Evolutionary conservation across 2,329 filamentous ascomycete genomes (phyloP).

Genomic region (Sporothrix sp.): DNA sequence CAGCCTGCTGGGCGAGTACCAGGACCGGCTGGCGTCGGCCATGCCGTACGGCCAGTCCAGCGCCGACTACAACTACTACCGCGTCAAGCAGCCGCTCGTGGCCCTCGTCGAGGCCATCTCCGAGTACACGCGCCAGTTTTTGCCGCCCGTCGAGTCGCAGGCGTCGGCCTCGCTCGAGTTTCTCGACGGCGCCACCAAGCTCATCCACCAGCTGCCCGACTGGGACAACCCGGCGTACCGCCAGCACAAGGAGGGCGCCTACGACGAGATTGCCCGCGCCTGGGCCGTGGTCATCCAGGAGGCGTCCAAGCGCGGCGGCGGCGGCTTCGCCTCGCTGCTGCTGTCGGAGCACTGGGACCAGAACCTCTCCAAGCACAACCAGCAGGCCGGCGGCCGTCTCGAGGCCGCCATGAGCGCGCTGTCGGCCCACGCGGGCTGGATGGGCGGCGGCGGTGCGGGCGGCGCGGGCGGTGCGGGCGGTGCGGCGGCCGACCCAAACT

Average conservation of each 20-base stretch:
- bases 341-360: conserved; percentile 91
- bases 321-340: conserved; percentile 62
- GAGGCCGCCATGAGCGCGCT: conserved; percentile 71
- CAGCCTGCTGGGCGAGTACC: conserved; percentile 71
- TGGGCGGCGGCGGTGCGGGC: too few species aligned
- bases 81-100: conserved; percentile 70
- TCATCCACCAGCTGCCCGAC: conserved; percentile 80
- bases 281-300: conserved; percentile 90
- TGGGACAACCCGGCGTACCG: conserved; percentile 87
- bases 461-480: too few species aligned
- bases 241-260: conserved; percentile 87
- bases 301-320: conserved; percentile 80
- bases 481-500: conserved; percentile 41
- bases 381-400: conserved; percentile 73
- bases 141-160: conserved; percentile 83
- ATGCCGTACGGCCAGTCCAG: conserved; percentile 79
- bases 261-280: conserved; percentile 89
- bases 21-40: conserved; percentile 63
- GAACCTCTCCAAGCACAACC: conserved; percentile 76
- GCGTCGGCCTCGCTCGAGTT: conserved; percentile 76
- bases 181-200: conserved; percentile 78
- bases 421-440: conserved; percentile 67
- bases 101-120: conserved; percentile 80
- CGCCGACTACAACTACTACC: conserved; percentile 90
- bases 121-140: conserved; percentile 92